Percentiles rank a stretch among this genome's conserved stretches.
These are phyloP conservation scores for Colletotrichum musae DNA, from an alignment of 2,329 filamentous ascomycete genomes.

Conservation along the genomic window DNA sequence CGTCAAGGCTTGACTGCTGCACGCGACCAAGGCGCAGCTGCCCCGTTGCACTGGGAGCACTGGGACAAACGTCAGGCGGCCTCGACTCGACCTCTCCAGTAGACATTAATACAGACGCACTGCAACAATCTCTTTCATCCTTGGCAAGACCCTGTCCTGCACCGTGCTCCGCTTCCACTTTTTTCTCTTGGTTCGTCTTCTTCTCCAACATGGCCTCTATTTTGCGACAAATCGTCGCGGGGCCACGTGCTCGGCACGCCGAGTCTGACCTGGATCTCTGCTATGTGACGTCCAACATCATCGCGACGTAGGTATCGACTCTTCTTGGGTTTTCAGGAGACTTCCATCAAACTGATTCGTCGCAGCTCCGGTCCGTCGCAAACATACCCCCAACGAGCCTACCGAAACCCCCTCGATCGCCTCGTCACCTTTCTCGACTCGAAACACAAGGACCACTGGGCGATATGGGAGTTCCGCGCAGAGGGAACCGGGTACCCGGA, in stretches of 20 bases:
- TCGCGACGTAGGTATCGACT: constrained; percentile 66
- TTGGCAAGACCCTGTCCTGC: constrained; percentile 16
- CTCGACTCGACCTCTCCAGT: neutral
- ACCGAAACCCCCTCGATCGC: constrained; percentile 91
- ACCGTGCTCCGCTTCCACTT: constrained; percentile 31
- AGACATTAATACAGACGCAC: constrained; percentile 25
- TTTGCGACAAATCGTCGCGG: constrained; percentile 91
- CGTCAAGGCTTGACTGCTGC: constrained; percentile 31
- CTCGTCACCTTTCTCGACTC: constrained; percentile 90
- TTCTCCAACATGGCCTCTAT: constrained; percentile 75
- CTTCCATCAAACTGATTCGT: neutral
- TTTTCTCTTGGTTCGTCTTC: neutral
- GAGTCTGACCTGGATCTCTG: constrained; percentile 94
- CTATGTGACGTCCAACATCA: constrained; percentile 90
- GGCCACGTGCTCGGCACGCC: constrained; percentile 85
- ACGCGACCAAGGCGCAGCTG: constrained; percentile 36
- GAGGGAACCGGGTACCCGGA: constrained; percentile 98
- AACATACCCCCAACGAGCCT: constrained; percentile 91
- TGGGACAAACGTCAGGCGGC: constrained; percentile 23
- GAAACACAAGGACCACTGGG: constrained; percentile 88
- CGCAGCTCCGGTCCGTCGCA: constrained; percentile 89
- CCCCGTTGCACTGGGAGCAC: neutral
- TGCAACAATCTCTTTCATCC: constrained; percentile 20
- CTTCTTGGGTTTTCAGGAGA: no score
- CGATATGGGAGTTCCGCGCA: constrained; percentile 97